These are phyloP conservation scores for Xylaria sp. DNA, from an alignment of 2,329 filamentous ascomycete species.

Conservation along the genomic window DNA sequence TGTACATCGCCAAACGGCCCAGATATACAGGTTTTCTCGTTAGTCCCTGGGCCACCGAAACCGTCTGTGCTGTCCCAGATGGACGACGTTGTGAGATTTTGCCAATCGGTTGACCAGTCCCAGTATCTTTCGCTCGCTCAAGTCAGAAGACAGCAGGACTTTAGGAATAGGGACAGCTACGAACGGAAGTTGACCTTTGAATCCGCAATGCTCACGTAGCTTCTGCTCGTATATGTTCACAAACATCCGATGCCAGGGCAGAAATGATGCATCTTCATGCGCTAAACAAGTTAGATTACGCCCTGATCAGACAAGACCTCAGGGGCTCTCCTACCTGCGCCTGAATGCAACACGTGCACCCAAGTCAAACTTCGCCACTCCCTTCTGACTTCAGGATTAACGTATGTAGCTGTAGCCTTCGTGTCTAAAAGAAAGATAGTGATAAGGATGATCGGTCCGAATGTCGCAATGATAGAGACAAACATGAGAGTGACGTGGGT, in stretches of 20 bases:
- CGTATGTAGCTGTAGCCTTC: neutral
- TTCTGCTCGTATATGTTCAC: neutral
- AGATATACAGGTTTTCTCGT: neutral
- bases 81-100: neutral
- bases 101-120: neutral
- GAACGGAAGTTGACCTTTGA: neutral
- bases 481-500: neutral
- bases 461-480: neutral
- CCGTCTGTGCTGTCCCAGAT: neutral
- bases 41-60: neutral
- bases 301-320: neutral
- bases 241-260: neutral
- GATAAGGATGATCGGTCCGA: neutral
- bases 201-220: neutral
- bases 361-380: constrained; percentile 2
- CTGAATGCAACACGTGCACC: neutral
- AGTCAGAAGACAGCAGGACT: neutral
- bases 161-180: neutral
- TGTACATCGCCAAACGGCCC: neutral
- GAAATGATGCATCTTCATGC: neutral
- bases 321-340: neutral
- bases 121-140: neutral
- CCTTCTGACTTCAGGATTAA: neutral
- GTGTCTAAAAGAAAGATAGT: neutral
- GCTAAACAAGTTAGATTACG: neutral